Evolutionary conservation across 805 yeast genomes (phyloP).

Genomic region (Clavispora vitiphila): DNA sequence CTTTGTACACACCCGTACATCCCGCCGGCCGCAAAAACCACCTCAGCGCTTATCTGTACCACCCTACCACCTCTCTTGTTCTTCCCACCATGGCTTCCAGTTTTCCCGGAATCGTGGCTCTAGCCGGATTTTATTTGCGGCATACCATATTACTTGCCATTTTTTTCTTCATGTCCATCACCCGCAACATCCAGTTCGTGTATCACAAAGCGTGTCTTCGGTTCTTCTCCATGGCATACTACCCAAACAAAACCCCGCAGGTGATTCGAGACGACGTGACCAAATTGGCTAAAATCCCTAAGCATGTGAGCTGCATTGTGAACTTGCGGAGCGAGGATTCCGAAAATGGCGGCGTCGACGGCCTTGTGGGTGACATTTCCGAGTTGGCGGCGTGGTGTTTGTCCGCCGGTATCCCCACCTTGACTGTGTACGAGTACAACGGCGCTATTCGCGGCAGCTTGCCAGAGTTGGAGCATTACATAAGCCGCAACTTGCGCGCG

Average conservation of each 20-base stretch:
- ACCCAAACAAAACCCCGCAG: slow-evolving; percentile 71
- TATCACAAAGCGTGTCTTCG: slow-evolving; percentile 52
- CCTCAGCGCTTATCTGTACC: neutral
- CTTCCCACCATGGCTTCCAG: neutral
- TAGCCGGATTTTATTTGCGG: slow-evolving; percentile 6
- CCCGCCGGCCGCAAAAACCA: neutral
- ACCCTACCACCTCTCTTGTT: slow-evolving; percentile 17
- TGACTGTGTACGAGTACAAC: slow-evolving; percentile 73
- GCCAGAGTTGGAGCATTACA: slow-evolving; percentile 51
- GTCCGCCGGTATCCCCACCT: slow-evolving; percentile 74
- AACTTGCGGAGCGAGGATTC: slow-evolving; percentile 69
- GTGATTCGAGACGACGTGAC: slow-evolving; percentile 78
- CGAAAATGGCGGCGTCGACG: slow-evolving; percentile 86
- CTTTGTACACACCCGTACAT: neutral
- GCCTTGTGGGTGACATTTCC: slow-evolving; percentile 68
- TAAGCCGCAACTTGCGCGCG: slow-evolving; percentile 53
- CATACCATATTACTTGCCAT: slow-evolving; percentile 36
- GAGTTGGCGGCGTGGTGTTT: slow-evolving; percentile 83
- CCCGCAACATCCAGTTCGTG: slow-evolving; percentile 47
- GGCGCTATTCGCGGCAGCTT: slow-evolving; percentile 46
- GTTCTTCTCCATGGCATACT: slow-evolving; percentile 56
- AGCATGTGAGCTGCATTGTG: slow-evolving; percentile 69
- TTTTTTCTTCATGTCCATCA: slow-evolving; percentile 52
- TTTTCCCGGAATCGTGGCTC: neutral
- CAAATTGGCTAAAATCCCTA: slow-evolving; percentile 71